Evolutionary conservation across 2,329 filamentous ascomycete genomes (phyloP), one percentile per base, ranked within the genome.

Genomic region (Aspergillus oerlinghausenensis): DNA sequence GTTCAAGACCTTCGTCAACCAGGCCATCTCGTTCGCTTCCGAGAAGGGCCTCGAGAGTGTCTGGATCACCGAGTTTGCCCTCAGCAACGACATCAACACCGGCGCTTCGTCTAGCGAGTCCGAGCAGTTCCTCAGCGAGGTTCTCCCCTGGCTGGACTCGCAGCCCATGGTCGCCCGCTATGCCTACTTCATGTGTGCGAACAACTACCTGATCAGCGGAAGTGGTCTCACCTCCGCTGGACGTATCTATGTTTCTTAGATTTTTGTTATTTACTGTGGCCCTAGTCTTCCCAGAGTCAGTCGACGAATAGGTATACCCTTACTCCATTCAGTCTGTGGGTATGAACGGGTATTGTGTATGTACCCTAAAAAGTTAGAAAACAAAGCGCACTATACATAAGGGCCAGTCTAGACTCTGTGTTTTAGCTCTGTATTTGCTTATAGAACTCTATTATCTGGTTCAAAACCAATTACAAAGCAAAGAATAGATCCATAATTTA

Each of bases 21-120:
- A 72, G 47, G 73, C 76, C 19, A 68, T 74, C 53, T 51, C 60
- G 8, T 60, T 75, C 8, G 76, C 73, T 1, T 43, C 55, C 3
- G 50, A 67, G 11, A 63, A 76, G 51, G 63, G 60, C 21, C 69
- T 79, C 32, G 48, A 62, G n/a, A 70, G 74, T 49, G 69, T 79
- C 57, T 80, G 77, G 77, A 58, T 79, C 19, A 76, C 77, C 1
- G 77, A 80, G 63, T 79, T 79, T 59, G 73, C 70, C 8, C 69
- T 74, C 42, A 70, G 56, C 50, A 65, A 67, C 10, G 69, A 70
- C 48, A 25, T 66, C 8, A 63, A 60, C 6, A 65, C 63, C 25
- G 59, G 67, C 14, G 54, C 63, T 0, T 51, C 65, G 2, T 52
- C 65, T 3, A 56, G 64, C 17, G 59, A 65, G 26, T 67, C 70